A percentile compares a stretch with the other conserved stretches of the same genome.
Conservation (phyloP, 164 flowering plant species). For the Litsea cubeba region DNA sequence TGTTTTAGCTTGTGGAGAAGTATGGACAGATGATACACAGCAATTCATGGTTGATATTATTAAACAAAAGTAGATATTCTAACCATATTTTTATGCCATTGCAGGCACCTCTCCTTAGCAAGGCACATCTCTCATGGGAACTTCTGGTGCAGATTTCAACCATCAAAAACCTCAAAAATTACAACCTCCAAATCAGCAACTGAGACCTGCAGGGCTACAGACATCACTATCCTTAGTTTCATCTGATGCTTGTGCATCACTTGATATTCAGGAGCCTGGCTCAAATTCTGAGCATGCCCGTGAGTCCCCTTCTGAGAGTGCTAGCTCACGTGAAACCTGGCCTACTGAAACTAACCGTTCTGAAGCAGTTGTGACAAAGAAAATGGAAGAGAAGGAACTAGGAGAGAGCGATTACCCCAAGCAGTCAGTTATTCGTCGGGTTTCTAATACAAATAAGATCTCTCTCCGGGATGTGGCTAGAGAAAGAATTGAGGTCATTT, state of each 20-base stretch:
- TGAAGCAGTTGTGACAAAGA: conserved; percentile 47
- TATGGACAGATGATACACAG: neutral
- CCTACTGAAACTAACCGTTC: conserved; percentile 30
- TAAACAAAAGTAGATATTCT: neutral
- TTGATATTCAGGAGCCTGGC: conserved; percentile 11
- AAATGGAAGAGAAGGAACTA: conserved; percentile 49
- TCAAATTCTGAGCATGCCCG: conserved; percentile 56
- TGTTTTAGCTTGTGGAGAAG: neutral
- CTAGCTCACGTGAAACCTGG: conserved; percentile 90
- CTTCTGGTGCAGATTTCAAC: conserved; percentile 27
- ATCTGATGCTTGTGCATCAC: conserved; percentile 15
- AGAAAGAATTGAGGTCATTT: conserved; percentile 67
- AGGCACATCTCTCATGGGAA: conserved; percentile 6
- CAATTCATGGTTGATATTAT: neutral
- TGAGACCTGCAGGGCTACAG: conserved; percentile 25
- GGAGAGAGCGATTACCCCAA: conserved; percentile 55
- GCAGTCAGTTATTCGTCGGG: conserved; percentile 60
- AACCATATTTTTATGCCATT: neutral
- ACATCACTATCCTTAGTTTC: conserved; percentile 34
- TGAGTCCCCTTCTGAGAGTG: conserved; percentile 93
- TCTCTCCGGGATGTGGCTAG: conserved; percentile 68
- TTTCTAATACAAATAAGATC: conserved; percentile 62
- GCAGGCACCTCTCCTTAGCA: neutral
- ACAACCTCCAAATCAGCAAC: conserved; percentile 37
- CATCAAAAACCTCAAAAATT: conserved; percentile 22